Evolutionary conservation across 2,329 filamentous ascomycete genomes (phyloP).

Genomic region (Fusarium graminum): DNA sequence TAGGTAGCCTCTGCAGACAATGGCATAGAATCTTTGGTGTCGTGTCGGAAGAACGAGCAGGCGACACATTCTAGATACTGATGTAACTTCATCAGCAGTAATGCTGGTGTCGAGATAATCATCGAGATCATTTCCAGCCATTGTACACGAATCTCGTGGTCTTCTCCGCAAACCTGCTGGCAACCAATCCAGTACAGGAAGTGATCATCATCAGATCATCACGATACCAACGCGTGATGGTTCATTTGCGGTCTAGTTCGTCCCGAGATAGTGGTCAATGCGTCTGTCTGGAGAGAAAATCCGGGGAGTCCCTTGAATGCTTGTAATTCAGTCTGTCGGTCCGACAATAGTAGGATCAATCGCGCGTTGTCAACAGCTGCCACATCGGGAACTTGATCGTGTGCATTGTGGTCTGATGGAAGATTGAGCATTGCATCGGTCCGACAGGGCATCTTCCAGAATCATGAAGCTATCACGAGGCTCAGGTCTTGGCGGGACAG

Average conservation of each 20-base stretch:
- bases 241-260: conserved; percentile 5
- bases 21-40: no score
- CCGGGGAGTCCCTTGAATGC: conserved; percentile 11
- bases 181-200: neutral
- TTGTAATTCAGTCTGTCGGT: conserved; percentile 5
- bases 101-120: no score
- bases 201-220: neutral
- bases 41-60: no score
- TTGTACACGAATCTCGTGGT: no score
- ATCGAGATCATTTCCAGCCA: no score
- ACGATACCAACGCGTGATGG: conserved; percentile 3
- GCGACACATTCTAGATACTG: no score
- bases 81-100: no score
- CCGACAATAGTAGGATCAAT: conserved; percentile 3
- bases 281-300: conserved; percentile 17
- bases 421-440: conserved; percentile 23
- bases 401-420: conserved; percentile 5
- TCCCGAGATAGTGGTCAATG: conserved; percentile 16
- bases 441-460: neutral
- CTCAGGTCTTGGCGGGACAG: conserved; percentile 13
- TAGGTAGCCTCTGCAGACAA: no score
- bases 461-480: conserved; percentile 26
- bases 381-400: neutral
- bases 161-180: no score
- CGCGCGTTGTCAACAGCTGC: neutral